Conservation (phyloP, 2,329 filamentous ascomycete genomes). For the Madurella mycetomatis region DNA sequence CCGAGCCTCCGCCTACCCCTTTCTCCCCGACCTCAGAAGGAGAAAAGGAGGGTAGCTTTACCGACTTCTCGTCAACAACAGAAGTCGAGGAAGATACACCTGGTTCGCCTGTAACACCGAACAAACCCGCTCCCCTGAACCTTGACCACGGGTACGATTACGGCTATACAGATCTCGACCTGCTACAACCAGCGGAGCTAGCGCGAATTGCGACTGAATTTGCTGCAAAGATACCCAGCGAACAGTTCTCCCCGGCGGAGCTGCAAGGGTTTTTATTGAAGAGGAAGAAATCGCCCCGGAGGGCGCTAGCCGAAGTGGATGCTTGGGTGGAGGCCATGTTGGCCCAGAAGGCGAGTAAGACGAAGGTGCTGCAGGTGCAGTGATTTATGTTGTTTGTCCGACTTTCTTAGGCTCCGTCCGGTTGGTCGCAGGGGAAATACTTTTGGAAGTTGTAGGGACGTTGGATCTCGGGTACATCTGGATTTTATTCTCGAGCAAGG, state of each 20-base stretch:
- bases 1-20: constrained; percentile 1
- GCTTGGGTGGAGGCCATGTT: constrained; percentile 50
- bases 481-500: no score
- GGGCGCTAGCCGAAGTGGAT: constrained; percentile 50
- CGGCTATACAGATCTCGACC: neutral
- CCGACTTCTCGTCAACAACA: neutral
- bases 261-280: constrained; percentile 63
- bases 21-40: constrained; percentile 1
- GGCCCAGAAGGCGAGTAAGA: constrained; percentile 47
- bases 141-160: neutral
- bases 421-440: neutral
- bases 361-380: constrained; percentile 47
- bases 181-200: constrained; percentile 22
- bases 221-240: constrained; percentile 48
- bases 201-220: constrained; percentile 45
- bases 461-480: no score
- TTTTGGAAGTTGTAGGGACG: no score
- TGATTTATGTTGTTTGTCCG: constrained; percentile 25
- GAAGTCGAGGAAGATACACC: neutral
- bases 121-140: neutral
- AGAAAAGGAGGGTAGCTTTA: constrained; percentile 3
- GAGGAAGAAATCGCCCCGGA: constrained; percentile 54
- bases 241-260: constrained; percentile 54
- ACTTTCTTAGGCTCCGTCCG: neutral
- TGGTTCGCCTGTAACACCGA: neutral